Percentiles rank a stretch among this genome's conserved stretches.
These are phyloP conservation scores for Geotrichum europaeum DNA, from an alignment of 1,139 yeast species.

Conservation along the genomic window DNA sequence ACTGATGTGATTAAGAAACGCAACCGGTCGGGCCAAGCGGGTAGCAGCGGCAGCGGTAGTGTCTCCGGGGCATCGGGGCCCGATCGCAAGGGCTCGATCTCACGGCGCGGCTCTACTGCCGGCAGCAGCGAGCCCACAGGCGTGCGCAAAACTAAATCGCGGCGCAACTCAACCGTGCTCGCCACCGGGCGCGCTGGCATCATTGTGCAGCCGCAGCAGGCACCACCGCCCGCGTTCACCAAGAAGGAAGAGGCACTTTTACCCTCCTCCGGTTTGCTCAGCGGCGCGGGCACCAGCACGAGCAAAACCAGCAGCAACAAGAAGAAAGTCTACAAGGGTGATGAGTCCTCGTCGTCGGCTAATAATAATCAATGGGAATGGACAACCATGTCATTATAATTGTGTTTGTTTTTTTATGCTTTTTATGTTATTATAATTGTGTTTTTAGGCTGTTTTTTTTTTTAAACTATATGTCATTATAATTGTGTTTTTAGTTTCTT, in stretches of 20 bases:
- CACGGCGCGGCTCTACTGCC: slow-evolving; percentile 7
- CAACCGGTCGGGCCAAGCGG: slow-evolving; percentile 22
- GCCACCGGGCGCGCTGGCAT: not conserved
- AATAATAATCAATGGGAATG: slow-evolving; percentile 32
- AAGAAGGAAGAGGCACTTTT: slow-evolving; percentile 11
- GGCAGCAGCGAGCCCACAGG: not conserved
- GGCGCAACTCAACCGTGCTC: slow-evolving; percentile 1
- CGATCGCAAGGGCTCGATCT: not conserved
- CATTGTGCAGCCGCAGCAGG: not conserved
- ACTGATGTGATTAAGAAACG: slow-evolving; percentile 88
- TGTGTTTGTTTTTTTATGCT: not conserved
- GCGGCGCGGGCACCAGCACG: slow-evolving; percentile 11
- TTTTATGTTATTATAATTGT: not conserved
- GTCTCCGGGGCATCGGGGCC: not conserved
- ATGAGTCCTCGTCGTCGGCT: slow-evolving; percentile 1
- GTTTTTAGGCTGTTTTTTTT: not conserved
- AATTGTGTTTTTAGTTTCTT: not conserved
- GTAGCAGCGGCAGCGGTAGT: not conserved
- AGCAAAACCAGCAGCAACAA: slow-evolving; percentile 9
- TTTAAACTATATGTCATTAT: no score
- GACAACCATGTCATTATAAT: slow-evolving; percentile 33
- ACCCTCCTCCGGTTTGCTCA: slow-evolving; percentile 6
- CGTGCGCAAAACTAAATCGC: slow-evolving; percentile 16
- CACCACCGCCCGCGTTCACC: no score
- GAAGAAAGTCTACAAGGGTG: slow-evolving; percentile 10